Evolutionary conservation across 371 early-diverging fungal genomes (phyloP).

Genomic region (Mortierella sp.): DNA sequence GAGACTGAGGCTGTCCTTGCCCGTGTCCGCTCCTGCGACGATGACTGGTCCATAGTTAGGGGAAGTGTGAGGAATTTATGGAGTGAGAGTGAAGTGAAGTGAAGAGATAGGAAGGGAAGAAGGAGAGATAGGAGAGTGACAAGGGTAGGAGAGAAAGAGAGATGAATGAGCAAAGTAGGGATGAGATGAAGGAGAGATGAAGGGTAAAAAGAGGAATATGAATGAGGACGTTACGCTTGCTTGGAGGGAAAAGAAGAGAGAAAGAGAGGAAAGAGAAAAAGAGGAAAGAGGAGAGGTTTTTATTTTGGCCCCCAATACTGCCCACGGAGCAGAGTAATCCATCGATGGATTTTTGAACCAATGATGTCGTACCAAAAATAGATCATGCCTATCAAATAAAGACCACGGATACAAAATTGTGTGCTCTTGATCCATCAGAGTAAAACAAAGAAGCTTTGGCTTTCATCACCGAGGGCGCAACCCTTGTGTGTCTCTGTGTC

Average conservation of each 20-base stretch:
- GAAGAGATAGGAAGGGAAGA: not conserved
- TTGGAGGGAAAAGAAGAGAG: not conserved
- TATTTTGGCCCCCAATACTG: not conserved
- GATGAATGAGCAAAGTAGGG: slow-evolving; percentile 3
- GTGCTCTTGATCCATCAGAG: not conserved
- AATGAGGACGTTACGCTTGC: not conserved
- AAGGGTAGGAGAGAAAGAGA: not conserved
- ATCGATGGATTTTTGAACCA: slow-evolving; percentile 2
- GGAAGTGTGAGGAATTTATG: not conserved
- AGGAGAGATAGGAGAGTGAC: not conserved
- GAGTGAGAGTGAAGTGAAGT: not conserved
- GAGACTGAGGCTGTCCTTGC: slow-evolving; percentile 35
- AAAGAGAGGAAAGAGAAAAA: not conserved
- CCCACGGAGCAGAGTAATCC: not conserved
- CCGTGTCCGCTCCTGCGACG: slow-evolving; percentile 12
- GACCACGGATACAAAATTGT: slow-evolving; percentile 1
- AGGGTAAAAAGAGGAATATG: not conserved
- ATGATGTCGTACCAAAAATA: not conserved
- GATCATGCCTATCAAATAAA: not conserved
- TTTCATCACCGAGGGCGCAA: no score
- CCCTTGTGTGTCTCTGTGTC: no score
- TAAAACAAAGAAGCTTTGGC: not conserved
- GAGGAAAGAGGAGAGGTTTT: not conserved
- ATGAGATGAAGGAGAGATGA: not conserved
- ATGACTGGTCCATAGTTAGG: slow-evolving; percentile 1